These are phyloP conservation scores for Diddensiella caesifluorescens DNA, from an alignment of 805 yeast species.

Conservation along the genomic window DNA sequence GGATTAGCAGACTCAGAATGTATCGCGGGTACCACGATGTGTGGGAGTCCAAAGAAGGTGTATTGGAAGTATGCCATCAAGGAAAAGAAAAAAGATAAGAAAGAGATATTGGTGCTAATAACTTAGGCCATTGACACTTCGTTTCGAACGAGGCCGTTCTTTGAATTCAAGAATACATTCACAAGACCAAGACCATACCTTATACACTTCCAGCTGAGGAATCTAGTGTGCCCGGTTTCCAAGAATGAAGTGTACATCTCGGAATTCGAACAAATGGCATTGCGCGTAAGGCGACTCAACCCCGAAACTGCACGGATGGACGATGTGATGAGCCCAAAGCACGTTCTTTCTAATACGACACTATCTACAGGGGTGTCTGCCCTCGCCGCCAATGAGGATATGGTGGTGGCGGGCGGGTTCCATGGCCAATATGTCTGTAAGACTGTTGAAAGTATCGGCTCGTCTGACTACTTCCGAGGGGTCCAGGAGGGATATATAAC, in stretches of 20 bases:
- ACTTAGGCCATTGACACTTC: background rate
- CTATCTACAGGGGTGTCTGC: constrained; percentile 22
- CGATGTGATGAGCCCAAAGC: constrained; percentile 2
- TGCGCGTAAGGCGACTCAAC: constrained; percentile 24
- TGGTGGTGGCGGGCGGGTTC: constrained; percentile 49
- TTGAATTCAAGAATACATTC: constrained; percentile 25
- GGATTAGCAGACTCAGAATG: constrained; percentile 25
- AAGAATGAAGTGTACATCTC: constrained; percentile 26
- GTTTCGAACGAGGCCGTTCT: constrained; percentile 24
- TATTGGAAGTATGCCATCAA: no score
- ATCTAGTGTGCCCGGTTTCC: constrained; percentile 41
- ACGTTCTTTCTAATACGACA: constrained; percentile 18
- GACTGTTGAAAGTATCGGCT: background rate
- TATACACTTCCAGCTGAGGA: constrained; percentile 54
- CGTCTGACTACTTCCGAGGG: background rate
- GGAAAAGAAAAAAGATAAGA: no score
- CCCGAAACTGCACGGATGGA: constrained; percentile 23
- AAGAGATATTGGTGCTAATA: no score
- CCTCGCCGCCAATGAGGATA: constrained; percentile 38
- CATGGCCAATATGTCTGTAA: constrained; percentile 45
- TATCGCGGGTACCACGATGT: constrained; percentile 24
- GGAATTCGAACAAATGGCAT: constrained; percentile 22
- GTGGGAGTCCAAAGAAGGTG: background rate
- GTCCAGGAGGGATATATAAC: constrained; percentile 38
- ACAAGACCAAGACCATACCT: constrained; percentile 41